Conservation (phyloP, 768 basidiomycete species). For the Boletus coccyginus region DNA sequence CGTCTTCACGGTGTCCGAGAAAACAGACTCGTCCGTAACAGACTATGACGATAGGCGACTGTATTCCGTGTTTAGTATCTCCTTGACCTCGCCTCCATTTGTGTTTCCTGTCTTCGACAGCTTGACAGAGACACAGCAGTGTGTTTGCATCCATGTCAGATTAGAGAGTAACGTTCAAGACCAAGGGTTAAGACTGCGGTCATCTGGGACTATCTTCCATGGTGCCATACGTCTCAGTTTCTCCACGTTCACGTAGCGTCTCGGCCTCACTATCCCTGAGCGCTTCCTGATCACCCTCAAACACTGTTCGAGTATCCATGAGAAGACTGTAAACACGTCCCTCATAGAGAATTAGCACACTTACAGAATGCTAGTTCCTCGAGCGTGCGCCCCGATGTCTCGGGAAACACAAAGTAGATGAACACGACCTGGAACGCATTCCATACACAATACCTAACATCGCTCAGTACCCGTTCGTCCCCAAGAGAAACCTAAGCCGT, state of each 20-base stretch:
- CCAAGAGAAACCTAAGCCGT: not conserved
- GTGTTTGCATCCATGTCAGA: no score
- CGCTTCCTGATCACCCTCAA: not conserved
- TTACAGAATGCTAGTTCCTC: slow-evolving; percentile 13
- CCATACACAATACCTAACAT: not conserved
- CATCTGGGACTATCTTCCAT: not conserved
- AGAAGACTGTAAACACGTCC: not conserved
- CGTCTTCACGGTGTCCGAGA: no score
- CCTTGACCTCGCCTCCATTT: no score
- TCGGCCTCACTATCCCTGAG: not conserved
- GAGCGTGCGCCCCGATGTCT: slow-evolving; percentile 11
- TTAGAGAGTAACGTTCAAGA: no score
- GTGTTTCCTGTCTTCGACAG: no score
- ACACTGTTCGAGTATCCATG: not conserved
- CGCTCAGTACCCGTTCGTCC: not conserved
- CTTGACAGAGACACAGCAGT: no score
- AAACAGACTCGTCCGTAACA: no score
- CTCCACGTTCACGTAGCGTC: not conserved
- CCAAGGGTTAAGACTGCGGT: no score
- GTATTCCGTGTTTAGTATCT: no score
- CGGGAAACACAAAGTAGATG: slow-evolving; percentile 14
- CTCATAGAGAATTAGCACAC: not conserved
- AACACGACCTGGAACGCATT: slow-evolving; percentile 11
- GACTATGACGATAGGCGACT: no score
- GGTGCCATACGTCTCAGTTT: not conserved